Base-by-base conservation (phyloP, 306 rosid genomes). In the Fagus sylvatica region DNA sequence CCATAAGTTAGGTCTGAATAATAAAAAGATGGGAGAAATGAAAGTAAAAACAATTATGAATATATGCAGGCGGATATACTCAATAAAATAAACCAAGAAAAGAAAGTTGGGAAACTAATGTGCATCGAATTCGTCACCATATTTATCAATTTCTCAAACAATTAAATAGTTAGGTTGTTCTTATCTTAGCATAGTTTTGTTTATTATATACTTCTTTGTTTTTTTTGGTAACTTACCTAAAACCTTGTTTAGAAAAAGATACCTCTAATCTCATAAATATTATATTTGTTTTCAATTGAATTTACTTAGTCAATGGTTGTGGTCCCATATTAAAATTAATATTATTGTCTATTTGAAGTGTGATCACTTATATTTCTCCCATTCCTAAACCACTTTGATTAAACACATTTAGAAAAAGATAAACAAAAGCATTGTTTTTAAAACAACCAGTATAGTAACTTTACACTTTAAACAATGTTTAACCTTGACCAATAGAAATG, bases 91-190 rank as follows among this genome's bases (percentile, higher is more conserved):
- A 55, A 43, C 56, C 28, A 71, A 81, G 82, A 78, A 39, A 67
- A 72, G 53, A 77, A 75, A 71, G 76, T 75, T 84, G 86, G 69
- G 84, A 80, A 75, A 85, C 75, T 82, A 80, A 70, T 74, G 77
- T 83, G 78, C 88, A 85, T 85, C 83, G 84, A 80, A 34, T 65
- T 83, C 81, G 82, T 84, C 92, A 88, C 87, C 86, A 36, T 75
- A 77, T 73, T 65, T 82, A 43, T 79, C 57, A 73, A 82, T 81
- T 76, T 61, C 60, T 77, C 30, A 42, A 75, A 81, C n/a, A 74
- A 71, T 82, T 84, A 19, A 48, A 59, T 67, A 78, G 72, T 46
- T 55, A 48, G 64, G 12, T 74, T 73, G 86, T 84, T 76, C 85
- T 87, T 86, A 87, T 89, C 89, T 62, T 68, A 76, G 53, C 74